phyloP scores from a whole-genome alignment of 2,329 filamentous ascomycete species.

The Lachnellula occidentalis region DNA sequence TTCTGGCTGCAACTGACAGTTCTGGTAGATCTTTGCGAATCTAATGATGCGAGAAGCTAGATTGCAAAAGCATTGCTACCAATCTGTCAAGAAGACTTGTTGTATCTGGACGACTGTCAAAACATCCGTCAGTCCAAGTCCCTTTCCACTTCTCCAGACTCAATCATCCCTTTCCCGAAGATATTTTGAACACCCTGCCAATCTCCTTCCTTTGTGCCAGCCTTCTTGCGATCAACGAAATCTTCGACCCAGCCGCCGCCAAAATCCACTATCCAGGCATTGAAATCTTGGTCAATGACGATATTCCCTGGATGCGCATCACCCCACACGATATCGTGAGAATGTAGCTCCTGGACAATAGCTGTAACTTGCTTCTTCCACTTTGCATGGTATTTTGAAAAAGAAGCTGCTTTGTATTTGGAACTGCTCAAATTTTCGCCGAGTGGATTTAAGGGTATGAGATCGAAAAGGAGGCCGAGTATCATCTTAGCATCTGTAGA shows the following conservation, averaged over 20 bases:
- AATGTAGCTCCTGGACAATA: constrained; percentile 13
- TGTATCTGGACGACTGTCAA: no score
- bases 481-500: constrained; percentile 11
- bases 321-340: constrained; percentile 19
- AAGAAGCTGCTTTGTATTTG: neutral
- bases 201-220: constrained; percentile 22
- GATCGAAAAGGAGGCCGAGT: constrained; percentile 12
- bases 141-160: no score
- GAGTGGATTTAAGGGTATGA: constrained; percentile 7
- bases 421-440: constrained; percentile 7
- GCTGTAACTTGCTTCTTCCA: neutral
- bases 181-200: constrained; percentile 13
- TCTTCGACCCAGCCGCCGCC: constrained; percentile 20
- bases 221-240: constrained; percentile 17
- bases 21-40: no score
- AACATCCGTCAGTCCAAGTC: no score
- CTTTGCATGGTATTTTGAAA: neutral
- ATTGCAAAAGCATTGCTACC: no score
- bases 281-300: constrained; percentile 16
- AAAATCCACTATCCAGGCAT: constrained; percentile 25
- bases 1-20: no score
- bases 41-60: no score
- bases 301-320: constrained; percentile 23
- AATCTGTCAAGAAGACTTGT: no score
- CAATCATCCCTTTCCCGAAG: neutral